These are phyloP conservation scores for Nemania serpens DNA, from an alignment of 2,329 filamentous ascomycete genomes.

Conservation along the genomic window DNA sequence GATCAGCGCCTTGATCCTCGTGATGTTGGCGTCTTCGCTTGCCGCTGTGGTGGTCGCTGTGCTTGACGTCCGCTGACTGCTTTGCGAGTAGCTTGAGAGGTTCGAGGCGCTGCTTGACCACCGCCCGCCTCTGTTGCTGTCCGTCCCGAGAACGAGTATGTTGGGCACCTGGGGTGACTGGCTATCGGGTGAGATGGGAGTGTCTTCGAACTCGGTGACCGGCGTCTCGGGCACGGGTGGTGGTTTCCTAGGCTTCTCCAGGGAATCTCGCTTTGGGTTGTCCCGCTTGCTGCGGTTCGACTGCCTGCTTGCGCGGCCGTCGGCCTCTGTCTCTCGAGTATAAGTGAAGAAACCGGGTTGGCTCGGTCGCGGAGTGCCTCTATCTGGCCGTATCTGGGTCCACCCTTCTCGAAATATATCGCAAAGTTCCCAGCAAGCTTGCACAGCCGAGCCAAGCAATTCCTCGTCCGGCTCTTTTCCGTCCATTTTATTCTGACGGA, in stretches of 20 bases:
- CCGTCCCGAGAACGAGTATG: conserved; percentile 82
- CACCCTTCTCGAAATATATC: conserved; percentile 92
- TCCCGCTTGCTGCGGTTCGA: conserved; percentile 61
- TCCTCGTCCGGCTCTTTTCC: conserved; percentile 78
- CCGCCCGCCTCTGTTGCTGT: conserved; percentile 64
- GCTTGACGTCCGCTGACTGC: conserved; percentile 67
- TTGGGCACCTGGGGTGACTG: conserved; percentile 78
- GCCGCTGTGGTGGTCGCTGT: conserved; percentile 72
- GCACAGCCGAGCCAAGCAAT: conserved; percentile 82
- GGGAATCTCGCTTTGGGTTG: conserved; percentile 54
- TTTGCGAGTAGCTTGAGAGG: conserved; percentile 78
- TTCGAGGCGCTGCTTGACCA: conserved; percentile 85
- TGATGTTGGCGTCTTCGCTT: conserved; percentile 76
- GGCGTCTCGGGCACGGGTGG: conserved; percentile 79
- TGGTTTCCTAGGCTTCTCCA: conserved; percentile 56
- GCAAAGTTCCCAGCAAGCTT: conserved; percentile 93
- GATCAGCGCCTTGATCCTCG: conserved; percentile 77
- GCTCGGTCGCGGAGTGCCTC: conserved; percentile 80
- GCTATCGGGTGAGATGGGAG: conserved; percentile 79
- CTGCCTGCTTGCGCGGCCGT: conserved; percentile 53
- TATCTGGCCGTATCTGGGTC: conserved; percentile 84
- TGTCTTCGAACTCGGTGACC: conserved; percentile 94
- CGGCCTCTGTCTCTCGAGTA: conserved; percentile 53
- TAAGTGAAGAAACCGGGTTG: conserved; percentile 71
- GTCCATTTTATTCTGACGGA: conserved; percentile 81